Conservation (phyloP, 108 stramenopile genomes). For the Bacterosira constricta region DNA sequence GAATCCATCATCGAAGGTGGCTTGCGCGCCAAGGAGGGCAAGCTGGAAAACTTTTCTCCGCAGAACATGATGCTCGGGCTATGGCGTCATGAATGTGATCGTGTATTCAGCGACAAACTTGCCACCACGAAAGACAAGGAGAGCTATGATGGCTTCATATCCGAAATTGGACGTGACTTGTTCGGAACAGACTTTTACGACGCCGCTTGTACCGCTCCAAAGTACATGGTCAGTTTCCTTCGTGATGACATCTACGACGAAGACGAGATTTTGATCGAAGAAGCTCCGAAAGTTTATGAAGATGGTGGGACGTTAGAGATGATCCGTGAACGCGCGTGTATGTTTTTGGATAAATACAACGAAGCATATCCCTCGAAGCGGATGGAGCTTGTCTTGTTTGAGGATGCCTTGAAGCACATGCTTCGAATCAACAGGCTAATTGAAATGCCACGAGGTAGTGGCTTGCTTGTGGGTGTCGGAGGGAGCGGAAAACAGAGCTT, state of each 20-base stretch:
- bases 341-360: slow-evolving; percentile 84
- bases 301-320: slow-evolving; percentile 76
- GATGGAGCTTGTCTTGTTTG: slow-evolving; percentile 92
- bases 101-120: slow-evolving; percentile 90
- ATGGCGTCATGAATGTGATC: slow-evolving; percentile 90
- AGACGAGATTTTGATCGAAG: slow-evolving; percentile 78
- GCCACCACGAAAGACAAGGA: slow-evolving; percentile 86
- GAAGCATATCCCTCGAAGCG: slow-evolving; percentile 78
- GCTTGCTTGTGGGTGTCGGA: slow-evolving; percentile 88
- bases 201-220: slow-evolving; percentile 44
- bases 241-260: slow-evolving; percentile 87
- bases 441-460: slow-evolving; percentile 89
- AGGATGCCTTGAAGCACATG: slow-evolving; percentile 89
- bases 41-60: slow-evolving; percentile 49
- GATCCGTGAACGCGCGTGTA: slow-evolving; percentile 74
- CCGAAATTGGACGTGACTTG: slow-evolving; percentile 53
- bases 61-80: slow-evolving; percentile 66
- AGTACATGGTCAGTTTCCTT: slow-evolving; percentile 90
- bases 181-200: slow-evolving; percentile 53
- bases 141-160: slow-evolving; percentile 63
- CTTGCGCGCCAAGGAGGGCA: slow-evolving; percentile 54
- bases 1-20: slow-evolving; percentile 76
- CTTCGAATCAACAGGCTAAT: slow-evolving; percentile 85
- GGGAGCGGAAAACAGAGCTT: slow-evolving; percentile 92
- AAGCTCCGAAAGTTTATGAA: slow-evolving; percentile 91